Evolutionary conservation across 177 flowering plant genomes (phyloP), one percentile per base, ranked within the genome.

Genomic region (Vitis hybrid): DNA sequence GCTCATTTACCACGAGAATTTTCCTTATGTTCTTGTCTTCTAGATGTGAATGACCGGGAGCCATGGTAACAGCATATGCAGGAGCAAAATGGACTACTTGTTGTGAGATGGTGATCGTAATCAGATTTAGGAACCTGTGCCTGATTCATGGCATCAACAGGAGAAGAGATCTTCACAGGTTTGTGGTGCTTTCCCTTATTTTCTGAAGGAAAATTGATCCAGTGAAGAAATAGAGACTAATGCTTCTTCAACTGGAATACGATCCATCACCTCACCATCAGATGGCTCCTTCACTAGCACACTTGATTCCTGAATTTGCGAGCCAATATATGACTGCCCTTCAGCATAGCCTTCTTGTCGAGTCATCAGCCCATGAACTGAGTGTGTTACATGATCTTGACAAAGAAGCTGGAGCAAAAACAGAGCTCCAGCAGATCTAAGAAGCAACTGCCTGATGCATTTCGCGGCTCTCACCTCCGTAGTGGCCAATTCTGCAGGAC

Each of bases 391-490:
- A 21, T 21, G 21, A 21, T 21, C 21, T 21, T 21, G 21, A 21
- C 21, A 21, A 21, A 21, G 21, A 21, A 21, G 21, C 21, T 90
- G 94, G 21, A 95, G 95, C 72, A 93, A 65, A 79, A 87, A 93
- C 54, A 95, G 79, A 45, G 98, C 99, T 87, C 93, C 99, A 54
- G 82, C 88, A 62, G 92, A 91, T 83, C 98, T 86, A 64, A 89
- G 92, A 61, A 95, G 92, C 84, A 95, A 78, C 72, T 94, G 94
- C 81, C 99, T 81, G 63, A 93, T 82, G 69, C 98, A 93, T 75
- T 95, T 98, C 93, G 91, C 90, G 61, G 93, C 94, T 75, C 98
- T 87, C 77, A 95, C 98, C 99, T 95, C 21, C 21, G 21, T 21
- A 21, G 21, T 21, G 21, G 21, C 21, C 21, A 21, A 21, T 21